Evolutionary conservation across 2,329 filamentous ascomycete species (phyloP).

Genomic region (Pseudopyrenochaeta lycopersici): DNA sequence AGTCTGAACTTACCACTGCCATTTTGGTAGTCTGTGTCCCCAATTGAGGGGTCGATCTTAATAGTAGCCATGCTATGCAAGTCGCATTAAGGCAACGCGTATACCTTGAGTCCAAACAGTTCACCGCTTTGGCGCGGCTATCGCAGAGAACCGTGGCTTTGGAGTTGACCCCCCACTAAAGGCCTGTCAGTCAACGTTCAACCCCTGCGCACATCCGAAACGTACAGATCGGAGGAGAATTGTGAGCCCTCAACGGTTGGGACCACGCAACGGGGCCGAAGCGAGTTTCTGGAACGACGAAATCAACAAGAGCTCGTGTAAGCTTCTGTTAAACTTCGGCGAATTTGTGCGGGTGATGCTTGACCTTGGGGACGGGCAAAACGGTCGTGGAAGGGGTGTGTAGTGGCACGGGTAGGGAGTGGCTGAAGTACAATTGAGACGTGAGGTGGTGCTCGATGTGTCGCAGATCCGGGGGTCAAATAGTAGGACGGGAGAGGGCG

Average conservation of each 20-base stretch:
- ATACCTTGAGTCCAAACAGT: conserved; percentile 20
- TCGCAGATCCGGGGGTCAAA: conserved; percentile 34
- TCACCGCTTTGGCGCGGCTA: conserved; percentile 10
- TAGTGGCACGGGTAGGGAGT: conserved; percentile 17
- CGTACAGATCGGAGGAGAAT: conserved; percentile 22
- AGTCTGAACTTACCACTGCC: conserved; percentile 43
- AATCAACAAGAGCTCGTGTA: not conserved
- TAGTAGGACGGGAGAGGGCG: conserved; percentile 22
- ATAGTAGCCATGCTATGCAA: conserved; percentile 45
- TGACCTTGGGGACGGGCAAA: not conserved
- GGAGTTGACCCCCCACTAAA: conserved; percentile 19
- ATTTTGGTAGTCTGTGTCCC: conserved; percentile 40
- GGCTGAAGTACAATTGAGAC: conserved; percentile 37
- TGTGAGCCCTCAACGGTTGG: conserved; percentile 3
- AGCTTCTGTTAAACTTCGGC: not conserved
- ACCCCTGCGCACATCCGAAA: conserved; percentile 35
- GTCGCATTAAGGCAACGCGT: conserved; percentile 38
- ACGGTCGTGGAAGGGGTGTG: not conserved
- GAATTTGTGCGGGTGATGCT: not conserved
- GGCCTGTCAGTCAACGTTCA: conserved; percentile 32
- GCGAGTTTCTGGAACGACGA: conserved; percentile 3
- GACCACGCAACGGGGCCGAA: conserved; percentile 1
- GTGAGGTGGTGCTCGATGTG: conserved; percentile 35
- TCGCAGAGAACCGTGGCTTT: conserved; percentile 14
- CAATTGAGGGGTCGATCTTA: conserved; percentile 42